A percentile compares a stretch with the other conserved stretches of the same genome.
These are phyloP conservation scores for Mortierella alpina DNA, from an alignment of 192 early-diverging fungal genomes.

Conservation along the genomic window DNA sequence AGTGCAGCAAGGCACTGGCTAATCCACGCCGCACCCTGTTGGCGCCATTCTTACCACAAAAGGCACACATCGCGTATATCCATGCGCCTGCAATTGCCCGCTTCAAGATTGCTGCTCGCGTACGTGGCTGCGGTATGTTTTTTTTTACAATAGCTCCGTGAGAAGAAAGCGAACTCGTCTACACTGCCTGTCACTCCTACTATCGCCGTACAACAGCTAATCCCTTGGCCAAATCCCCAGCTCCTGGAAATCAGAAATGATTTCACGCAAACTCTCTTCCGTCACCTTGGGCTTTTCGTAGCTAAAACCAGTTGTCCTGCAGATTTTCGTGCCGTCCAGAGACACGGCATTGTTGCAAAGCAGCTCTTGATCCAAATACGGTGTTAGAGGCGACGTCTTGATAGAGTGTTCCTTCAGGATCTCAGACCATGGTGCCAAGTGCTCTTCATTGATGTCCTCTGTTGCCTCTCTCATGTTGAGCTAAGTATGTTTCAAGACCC, in stretches of 20 bases:
- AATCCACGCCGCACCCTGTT: neutral
- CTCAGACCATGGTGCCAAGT: constrained; percentile 92
- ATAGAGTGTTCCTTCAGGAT: constrained; percentile 78
- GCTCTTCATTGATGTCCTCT: constrained; percentile 95
- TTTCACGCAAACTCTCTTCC: constrained; percentile 70
- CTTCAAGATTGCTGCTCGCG: too few relatives aligned
- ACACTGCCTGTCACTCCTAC: neutral
- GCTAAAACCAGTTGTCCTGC: constrained; percentile 69
- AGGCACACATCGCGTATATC: neutral
- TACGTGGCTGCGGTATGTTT: too few relatives aligned
- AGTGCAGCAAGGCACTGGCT: neutral
- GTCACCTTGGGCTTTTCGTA: constrained; percentile 80
- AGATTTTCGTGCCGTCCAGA: constrained; percentile 89
- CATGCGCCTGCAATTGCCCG: neutral
- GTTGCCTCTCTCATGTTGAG: constrained; percentile 86
- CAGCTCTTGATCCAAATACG: constrained; percentile 93
- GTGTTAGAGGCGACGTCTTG: constrained; percentile 87
- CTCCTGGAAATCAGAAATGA: constrained; percentile 85
- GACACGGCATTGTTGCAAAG: constrained; percentile 86
- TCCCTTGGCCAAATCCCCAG: constrained; percentile 85
- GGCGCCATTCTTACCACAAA: neutral
- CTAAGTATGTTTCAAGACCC: constrained; percentile 45
- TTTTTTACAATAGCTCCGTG: too few relatives aligned
- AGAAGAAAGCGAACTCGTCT: neutral
- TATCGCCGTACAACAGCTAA: neutral